Evolutionary conservation across 331 rosid species (phyloP), one percentile per base, ranked within the genome.

Genomic region (Pyrus hybrid): DNA sequence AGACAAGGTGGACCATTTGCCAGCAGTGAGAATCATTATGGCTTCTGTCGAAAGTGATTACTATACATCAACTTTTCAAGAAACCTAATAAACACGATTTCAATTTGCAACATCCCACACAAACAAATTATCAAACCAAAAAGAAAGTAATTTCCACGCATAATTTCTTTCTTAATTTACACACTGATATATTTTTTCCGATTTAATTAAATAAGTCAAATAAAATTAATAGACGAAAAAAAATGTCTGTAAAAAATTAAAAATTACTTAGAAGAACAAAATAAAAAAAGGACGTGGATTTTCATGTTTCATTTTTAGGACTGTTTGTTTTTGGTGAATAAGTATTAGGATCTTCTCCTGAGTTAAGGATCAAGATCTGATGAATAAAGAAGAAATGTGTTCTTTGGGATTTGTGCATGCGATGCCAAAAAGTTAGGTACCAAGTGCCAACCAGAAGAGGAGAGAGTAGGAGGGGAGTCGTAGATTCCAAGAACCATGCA

Each of bases 131-230:
- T n/a, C 5, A n/a, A 56, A 54, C 1, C 0, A 21, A 54, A 54
- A 8, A 0, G 0, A 5, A n/a, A n/a, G 61, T 45, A 13, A 13
- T 47, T 47, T 47, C 1, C 2, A 14, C 18, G 7, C 53, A 47
- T 2, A 13, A 47, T 17, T 14, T 41, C 14, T 47, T 47, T 1
- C 17, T 47, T 14, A 35, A 35, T 14, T 14, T 47, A 14, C 53
- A 13, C 0, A 4, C 17, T 45, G 1, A 45, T 13, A 0, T 13
- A 13, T 2, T 45, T 13, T 45, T 13, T 0, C 2, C 2, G 8
- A 47, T 35, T 47, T 2, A 47, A 14, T 14, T 5, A 6, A 47
- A 47, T 14, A 5, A 14, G 0, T 14, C 20, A 47, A 47, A 47
- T 14, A 47, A 47, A 47, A 14, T 5, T 5, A 5, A 14, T 2